Percentiles rank a stretch among this genome's conserved stretches.
These are phyloP conservation scores for Leishmania amazonensis DNA, from an alignment of 208 protist genomes.

Conservation along the genomic window DNA sequence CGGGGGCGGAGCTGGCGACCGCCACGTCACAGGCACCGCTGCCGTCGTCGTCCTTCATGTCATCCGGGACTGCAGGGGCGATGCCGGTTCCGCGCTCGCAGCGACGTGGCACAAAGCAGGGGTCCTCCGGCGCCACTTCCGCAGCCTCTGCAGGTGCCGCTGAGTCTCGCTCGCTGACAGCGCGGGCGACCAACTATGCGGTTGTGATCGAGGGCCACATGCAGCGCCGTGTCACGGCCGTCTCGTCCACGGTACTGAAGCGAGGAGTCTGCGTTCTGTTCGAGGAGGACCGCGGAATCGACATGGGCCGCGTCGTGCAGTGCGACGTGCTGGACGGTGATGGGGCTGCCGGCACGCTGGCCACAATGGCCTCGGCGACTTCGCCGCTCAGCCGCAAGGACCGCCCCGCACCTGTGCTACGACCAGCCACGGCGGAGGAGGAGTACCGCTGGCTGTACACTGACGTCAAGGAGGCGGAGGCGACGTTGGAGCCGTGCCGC, in stretches of 20 bases:
- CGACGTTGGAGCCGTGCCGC: slow-evolving; percentile 56
- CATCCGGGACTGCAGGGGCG: slow-evolving; percentile 4
- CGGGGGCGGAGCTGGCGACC: not conserved
- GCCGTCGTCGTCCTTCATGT: not conserved
- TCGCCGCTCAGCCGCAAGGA: slow-evolving; percentile 31
- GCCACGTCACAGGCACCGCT: not conserved
- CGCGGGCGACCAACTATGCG: slow-evolving; percentile 23
- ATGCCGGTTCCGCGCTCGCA: slow-evolving; percentile 31
- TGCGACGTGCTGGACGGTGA: slow-evolving; percentile 28
- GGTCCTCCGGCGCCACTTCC: not conserved
- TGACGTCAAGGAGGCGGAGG: slow-evolving; percentile 53
- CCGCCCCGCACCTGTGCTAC: slow-evolving; percentile 43
- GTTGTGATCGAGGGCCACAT: slow-evolving; percentile 62
- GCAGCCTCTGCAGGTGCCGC: not conserved
- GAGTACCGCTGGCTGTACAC: slow-evolving; percentile 57
- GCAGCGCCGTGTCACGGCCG: slow-evolving; percentile 25
- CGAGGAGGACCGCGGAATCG: slow-evolving; percentile 77
- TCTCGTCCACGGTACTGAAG: slow-evolving; percentile 31
- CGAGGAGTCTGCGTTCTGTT: slow-evolving; percentile 68
- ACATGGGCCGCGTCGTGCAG: slow-evolving; percentile 73
- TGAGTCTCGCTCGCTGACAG: not conserved
- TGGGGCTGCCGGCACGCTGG: slow-evolving; percentile 6
- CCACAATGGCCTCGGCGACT: slow-evolving; percentile 26
- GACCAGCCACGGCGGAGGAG: slow-evolving; percentile 59
- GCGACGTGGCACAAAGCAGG: slow-evolving; percentile 12